These are phyloP conservation scores for Euryodendron excelsum DNA, from an alignment of 148 eudicot genomes.

Conservation along the genomic window DNA sequence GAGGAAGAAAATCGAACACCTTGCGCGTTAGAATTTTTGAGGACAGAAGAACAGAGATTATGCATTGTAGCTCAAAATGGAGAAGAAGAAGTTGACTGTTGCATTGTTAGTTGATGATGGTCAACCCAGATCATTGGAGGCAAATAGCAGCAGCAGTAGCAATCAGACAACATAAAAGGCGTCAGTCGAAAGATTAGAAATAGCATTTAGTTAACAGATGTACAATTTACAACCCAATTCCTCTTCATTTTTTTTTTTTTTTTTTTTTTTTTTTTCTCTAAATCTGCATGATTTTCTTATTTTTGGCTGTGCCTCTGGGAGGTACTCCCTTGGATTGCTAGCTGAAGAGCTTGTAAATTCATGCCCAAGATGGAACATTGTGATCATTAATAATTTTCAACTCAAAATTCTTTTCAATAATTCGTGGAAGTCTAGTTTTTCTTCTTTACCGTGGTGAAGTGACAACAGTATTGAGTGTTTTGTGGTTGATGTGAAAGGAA, in stretches of 20 bases:
- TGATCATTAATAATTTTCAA: too few relatives aligned
- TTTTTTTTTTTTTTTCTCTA: not conserved
- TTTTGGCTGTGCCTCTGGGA: too few relatives aligned
- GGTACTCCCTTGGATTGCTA: too few relatives aligned
- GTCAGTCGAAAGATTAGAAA: not conserved
- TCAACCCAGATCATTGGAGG: too few relatives aligned
- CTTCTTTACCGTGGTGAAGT: too few relatives aligned
- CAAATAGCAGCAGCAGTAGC: too few relatives aligned
- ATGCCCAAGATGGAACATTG: too few relatives aligned
- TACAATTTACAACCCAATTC: not conserved
- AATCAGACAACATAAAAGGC: not conserved
- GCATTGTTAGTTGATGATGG: not conserved
- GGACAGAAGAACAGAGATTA: constrained; percentile 13
- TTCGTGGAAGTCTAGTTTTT: too few relatives aligned
- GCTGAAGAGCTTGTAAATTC: too few relatives aligned
- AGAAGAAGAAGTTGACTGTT: constrained; percentile 5
- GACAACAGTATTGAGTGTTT: too few relatives aligned
- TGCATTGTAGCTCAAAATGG: constrained; percentile 12
- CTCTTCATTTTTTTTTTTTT: not conserved
- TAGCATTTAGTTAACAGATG: not conserved
- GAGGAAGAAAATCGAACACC: not conserved
- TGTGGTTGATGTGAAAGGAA: too few relatives aligned
- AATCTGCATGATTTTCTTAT: not conserved
- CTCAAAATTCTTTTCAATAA: too few relatives aligned
- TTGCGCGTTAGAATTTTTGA: constrained; percentile 1